Evolutionary conservation across 2,329 filamentous ascomycete genomes (phyloP).

Genomic region (Hypocreales sp.): DNA sequence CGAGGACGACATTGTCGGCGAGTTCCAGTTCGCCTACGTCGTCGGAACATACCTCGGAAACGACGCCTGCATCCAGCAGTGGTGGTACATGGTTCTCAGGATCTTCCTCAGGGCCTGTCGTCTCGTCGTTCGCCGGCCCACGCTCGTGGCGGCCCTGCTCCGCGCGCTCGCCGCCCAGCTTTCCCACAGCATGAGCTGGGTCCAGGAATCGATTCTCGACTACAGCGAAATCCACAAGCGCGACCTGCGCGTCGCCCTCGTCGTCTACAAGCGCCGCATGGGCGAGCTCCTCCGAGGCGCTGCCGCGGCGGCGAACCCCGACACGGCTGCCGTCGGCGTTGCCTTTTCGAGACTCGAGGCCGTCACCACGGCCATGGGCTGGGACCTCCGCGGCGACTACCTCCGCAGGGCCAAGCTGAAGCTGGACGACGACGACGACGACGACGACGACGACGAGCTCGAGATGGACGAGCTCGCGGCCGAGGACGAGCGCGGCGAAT

Average conservation of each 20-base stretch:
- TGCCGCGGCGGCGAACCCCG: constrained; percentile 16
- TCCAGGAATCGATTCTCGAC: constrained; percentile 29
- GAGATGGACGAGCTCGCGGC: constrained; percentile 34
- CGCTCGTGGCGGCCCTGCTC: constrained; percentile 30
- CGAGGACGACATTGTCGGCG: constrained; percentile 35
- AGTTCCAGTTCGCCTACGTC: constrained; percentile 45
- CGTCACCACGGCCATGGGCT: constrained; percentile 26
- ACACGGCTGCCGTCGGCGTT: constrained; percentile 26
- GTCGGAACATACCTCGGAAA: constrained; percentile 43
- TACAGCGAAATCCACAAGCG: constrained; percentile 14
- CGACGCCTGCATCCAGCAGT: constrained; percentile 43
- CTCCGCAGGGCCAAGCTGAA: constrained; percentile 30
- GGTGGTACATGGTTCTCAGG: constrained; percentile 39
- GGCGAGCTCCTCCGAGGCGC: constrained; percentile 27
- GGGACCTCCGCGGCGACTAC: constrained; percentile 38
- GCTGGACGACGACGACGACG: too few relatives aligned
- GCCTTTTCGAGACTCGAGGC: constrained; percentile 26
- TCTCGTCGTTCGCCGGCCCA: constrained; percentile 26
- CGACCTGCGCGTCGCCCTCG: constrained; percentile 30
- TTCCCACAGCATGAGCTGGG: constrained; percentile 31
- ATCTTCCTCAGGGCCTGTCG: constrained; percentile 33
- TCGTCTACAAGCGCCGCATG: constrained; percentile 37
- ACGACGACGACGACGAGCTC: constrained; percentile 32
- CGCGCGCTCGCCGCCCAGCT: constrained; percentile 38
- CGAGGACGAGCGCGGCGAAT: constrained; percentile 38